Percentiles rank a stretch among this genome's conserved stretches.
Conservation (phyloP, 768 basidiomycete species). For the Cystobasidiopsis lactophilus region DNA sequence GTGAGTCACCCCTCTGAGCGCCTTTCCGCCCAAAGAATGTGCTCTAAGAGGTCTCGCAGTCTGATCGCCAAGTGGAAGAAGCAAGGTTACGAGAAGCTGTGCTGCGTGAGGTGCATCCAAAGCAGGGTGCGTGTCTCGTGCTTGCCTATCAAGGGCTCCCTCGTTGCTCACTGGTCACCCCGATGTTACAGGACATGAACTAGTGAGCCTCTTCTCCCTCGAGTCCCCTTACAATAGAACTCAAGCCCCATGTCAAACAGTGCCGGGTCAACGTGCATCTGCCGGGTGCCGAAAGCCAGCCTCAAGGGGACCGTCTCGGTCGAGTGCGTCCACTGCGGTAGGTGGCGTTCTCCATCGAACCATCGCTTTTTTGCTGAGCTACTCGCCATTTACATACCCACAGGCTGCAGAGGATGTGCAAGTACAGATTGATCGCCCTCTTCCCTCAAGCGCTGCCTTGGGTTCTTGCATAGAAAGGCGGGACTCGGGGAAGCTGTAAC, state of each 20-base stretch:
- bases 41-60: conserved; percentile 28
- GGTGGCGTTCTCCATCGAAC: conserved; percentile 22
- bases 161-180: too few species aligned
- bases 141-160: not conserved
- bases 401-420: conserved; percentile 11
- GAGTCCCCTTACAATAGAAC: conserved; percentile 6
- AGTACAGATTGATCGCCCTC: conserved; percentile 6
- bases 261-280: conserved; percentile 93
- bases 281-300: conserved; percentile 85
- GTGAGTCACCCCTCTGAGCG: conserved; percentile 31
- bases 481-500: too few species aligned
- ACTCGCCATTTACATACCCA: too few species aligned
- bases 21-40: not conserved
- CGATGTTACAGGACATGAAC: not conserved
- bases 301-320: conserved; percentile 74
- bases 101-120: conserved; percentile 90
- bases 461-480: too few species aligned
- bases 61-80: conserved; percentile 99
- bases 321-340: conserved; percentile 92
- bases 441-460: too few species aligned
- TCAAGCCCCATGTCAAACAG: conserved; percentile 59
- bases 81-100: conserved; percentile 89
- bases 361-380: not conserved
- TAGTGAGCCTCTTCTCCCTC: conserved; percentile 4
- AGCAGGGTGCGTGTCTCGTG: conserved; percentile 38